Conservation (phyloP, 495 filamentous ascomycete species). For the Pseudomonodictys pantanalensis region DNA sequence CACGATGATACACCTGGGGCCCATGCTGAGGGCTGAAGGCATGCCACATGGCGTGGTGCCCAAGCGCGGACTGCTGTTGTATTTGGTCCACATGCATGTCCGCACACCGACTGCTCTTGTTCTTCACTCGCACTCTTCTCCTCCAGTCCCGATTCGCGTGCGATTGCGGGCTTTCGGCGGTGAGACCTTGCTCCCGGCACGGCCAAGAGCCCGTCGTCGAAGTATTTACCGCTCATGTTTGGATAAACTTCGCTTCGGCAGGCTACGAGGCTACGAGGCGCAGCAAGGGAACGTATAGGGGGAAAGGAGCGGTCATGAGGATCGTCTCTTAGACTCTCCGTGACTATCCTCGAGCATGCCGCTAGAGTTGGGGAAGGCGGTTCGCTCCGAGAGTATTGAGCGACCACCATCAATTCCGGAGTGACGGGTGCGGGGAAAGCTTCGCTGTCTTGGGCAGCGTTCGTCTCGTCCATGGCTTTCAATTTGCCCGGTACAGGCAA, state of each 20-base stretch:
- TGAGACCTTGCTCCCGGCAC: neutral
- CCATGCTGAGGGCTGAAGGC: neutral
- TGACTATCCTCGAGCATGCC: neutral
- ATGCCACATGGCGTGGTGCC: neutral
- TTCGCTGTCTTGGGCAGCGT: conserved; percentile 16
- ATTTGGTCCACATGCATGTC: conserved; percentile 5
- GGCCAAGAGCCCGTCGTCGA: neutral
- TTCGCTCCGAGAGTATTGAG: conserved; percentile 9
- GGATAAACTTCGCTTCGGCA: too few species aligned
- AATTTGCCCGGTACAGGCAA: too few species aligned
- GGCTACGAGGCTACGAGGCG: too few species aligned
- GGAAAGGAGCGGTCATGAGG: too few species aligned
- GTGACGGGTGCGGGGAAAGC: conserved; percentile 26
- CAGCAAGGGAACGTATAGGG: too few species aligned
- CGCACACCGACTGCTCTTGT: conserved; percentile 21
- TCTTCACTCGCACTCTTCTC: neutral
- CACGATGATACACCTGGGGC: neutral
- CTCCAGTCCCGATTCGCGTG: neutral
- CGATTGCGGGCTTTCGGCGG: neutral
- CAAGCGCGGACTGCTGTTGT: too few species aligned
- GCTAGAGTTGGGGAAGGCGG: conserved; percentile 11
- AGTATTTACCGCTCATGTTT: too few species aligned
- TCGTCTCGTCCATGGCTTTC: too few species aligned
- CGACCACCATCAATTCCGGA: neutral
- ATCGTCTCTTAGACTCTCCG: neutral